Conservation (phyloP, 1,139 yeast species). For the Suhomyces bribrorum region DNA sequence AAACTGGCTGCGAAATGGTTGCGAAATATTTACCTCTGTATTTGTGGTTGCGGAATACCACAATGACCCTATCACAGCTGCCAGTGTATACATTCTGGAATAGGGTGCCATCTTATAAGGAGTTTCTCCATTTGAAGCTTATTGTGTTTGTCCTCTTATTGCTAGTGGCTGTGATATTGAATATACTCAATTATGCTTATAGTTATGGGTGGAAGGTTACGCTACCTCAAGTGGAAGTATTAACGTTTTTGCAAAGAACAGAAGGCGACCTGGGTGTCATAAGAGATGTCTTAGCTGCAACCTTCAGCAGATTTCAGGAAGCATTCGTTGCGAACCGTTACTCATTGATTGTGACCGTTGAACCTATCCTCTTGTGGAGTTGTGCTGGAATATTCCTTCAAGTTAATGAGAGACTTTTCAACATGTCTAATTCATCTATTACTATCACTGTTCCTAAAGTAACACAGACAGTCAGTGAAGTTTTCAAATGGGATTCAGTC, state of each 20-base stretch:
- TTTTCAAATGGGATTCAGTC: background rate
- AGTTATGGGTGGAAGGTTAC: background rate
- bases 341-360: background rate
- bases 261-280: background rate
- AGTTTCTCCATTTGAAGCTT: background rate
- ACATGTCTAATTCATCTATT: background rate
- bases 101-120: background rate
- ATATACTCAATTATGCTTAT: background rate
- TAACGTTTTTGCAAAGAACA: background rate
- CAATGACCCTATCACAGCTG: background rate
- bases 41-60: conserved; percentile 12
- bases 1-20: too few species aligned
- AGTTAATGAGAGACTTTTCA: background rate
- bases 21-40: too few species aligned
- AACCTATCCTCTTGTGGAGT: background rate
- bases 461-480: background rate
- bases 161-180: background rate
- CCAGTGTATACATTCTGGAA: background rate
- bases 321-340: background rate
- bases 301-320: background rate
- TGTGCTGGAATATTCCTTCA: background rate
- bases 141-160: background rate
- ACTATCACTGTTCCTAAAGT: background rate
- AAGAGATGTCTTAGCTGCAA: background rate
- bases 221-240: background rate